Evolutionary conservation across 495 filamentous ascomycete genomes (phyloP), one percentile per base, ranked within the genome.

Genomic region (Xylaria grammica): DNA sequence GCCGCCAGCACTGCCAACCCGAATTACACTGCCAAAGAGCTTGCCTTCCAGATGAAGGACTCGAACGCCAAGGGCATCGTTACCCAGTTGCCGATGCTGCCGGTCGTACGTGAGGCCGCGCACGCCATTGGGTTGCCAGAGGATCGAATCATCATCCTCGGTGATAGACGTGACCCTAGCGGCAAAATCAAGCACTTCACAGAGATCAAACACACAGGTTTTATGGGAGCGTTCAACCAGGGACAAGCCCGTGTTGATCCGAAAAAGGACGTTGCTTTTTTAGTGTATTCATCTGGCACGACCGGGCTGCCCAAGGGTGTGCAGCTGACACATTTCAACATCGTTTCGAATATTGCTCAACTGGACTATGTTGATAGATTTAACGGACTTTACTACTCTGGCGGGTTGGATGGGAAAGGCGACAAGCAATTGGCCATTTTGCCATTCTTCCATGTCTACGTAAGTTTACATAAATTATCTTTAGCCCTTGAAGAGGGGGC

Each of bases 291-390:
- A 34, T 92, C 88, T 27, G 94, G 94, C n/a, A 97, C 94, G 0
- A 97, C 94, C 0, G 94, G 94, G 15, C 76, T 91, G 58, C 94
- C 95, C 2, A 97, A 98, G 77, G 94, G 94, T 19, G 94, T 97
- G n/a, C 91, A 91, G 86, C 78, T 97, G 9, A 90, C 85, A 44
- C 94, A 98, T 72, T 68, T 75, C 56, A 97, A 97, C 75, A 87
- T 97, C 51, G 81, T 94, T 3, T 77, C 91, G 65, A 95, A 97
- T 74, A 8, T 81, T 9, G 40, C 75, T 22, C 80, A 82, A 67
- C 71, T 86, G 10, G 81, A 76, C 9, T 77, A 79, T 27, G 85
- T 79, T 1, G 92, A 97, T 40, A 11, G 32, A 0, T 61, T 68
- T 7, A 74, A 74, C 32, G 83, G 78, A 1, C 78, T 77, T 1